Conservation (phyloP, 768 basidiomycete genomes). For the Boletus patriciae region DNA sequence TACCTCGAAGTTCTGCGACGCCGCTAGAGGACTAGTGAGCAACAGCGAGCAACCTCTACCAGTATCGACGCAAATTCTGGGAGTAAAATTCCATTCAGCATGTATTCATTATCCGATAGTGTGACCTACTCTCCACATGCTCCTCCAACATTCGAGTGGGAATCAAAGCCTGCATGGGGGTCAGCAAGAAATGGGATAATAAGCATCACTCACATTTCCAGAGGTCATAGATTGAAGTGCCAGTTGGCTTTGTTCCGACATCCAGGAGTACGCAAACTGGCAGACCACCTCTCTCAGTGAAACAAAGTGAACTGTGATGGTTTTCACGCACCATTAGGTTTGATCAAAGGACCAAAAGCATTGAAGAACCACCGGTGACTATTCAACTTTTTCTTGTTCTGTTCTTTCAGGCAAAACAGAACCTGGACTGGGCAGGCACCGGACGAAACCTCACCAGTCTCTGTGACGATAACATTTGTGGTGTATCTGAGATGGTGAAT, state of each 20-base stretch:
- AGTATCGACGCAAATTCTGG: constrained; percentile 78
- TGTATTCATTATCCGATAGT: not conserved
- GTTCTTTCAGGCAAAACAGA: constrained; percentile 90
- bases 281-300: not conserved
- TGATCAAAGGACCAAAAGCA: constrained; percentile 84
- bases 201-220: constrained; percentile 70
- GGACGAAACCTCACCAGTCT: constrained; percentile 74
- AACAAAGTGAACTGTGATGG: not conserved
- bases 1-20: constrained; percentile 94
- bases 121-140: constrained; percentile 85
- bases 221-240: constrained; percentile 92
- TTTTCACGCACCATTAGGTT: constrained; percentile 65
- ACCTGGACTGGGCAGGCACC: constrained; percentile 82
- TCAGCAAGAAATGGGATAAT: constrained; percentile 2
- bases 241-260: constrained; percentile 93
- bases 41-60: constrained; percentile 72
- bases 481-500: constrained; percentile 55
- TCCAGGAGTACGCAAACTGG: constrained; percentile 88
- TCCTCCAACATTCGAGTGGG: constrained; percentile 82
- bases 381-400: constrained; percentile 97
- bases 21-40: constrained; percentile 75
- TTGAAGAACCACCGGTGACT: constrained; percentile 98
- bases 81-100: not conserved
- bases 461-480: constrained; percentile 73
- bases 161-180: constrained; percentile 60